These are phyloP conservation scores for Euphorbia peplus DNA, from an alignment of 345 rosid species.

Conservation along the genomic window DNA sequence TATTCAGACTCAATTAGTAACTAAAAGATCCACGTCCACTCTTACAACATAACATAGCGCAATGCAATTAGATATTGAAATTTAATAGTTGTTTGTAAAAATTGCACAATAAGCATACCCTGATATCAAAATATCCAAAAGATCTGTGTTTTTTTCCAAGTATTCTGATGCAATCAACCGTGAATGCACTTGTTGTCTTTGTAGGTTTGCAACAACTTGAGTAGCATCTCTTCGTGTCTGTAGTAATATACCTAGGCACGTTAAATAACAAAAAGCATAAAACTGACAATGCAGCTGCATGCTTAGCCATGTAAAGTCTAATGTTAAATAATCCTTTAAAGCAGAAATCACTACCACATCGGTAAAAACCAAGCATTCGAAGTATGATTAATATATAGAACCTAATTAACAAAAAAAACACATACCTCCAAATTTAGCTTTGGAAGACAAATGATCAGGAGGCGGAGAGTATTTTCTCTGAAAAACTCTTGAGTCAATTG, in stretches of 20 bases:
- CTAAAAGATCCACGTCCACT: too few relatives aligned
- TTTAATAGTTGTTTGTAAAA: constrained; percentile 1
- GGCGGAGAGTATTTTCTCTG: constrained; percentile 72
- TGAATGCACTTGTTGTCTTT: constrained; percentile 89
- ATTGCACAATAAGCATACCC: constrained; percentile 50
- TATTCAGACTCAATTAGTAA: too few relatives aligned
- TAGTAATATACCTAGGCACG: constrained; percentile 19
- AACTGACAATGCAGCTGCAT: not conserved
- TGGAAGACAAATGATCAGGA: constrained; percentile 72
- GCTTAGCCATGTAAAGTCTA: not conserved
- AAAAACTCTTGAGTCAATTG: constrained; percentile 94
- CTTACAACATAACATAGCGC: not conserved
- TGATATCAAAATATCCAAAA: constrained; percentile 64
- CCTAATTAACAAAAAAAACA: not conserved
- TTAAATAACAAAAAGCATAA: constrained; percentile 11
- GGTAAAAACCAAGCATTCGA: not conserved
- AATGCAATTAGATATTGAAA: not conserved
- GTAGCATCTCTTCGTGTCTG: constrained; percentile 98
- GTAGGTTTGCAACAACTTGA: constrained; percentile 95
- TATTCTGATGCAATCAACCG: constrained; percentile 91
- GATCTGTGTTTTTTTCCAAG: constrained; percentile 80
- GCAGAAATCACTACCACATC: not conserved
- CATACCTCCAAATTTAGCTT: constrained; percentile 85
- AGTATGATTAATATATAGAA: not conserved
- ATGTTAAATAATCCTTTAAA: not conserved